These are phyloP conservation scores for Microstroma glucosiphilum DNA, from an alignment of 1,284 basidiomycete species.

Conservation along the genomic window DNA sequence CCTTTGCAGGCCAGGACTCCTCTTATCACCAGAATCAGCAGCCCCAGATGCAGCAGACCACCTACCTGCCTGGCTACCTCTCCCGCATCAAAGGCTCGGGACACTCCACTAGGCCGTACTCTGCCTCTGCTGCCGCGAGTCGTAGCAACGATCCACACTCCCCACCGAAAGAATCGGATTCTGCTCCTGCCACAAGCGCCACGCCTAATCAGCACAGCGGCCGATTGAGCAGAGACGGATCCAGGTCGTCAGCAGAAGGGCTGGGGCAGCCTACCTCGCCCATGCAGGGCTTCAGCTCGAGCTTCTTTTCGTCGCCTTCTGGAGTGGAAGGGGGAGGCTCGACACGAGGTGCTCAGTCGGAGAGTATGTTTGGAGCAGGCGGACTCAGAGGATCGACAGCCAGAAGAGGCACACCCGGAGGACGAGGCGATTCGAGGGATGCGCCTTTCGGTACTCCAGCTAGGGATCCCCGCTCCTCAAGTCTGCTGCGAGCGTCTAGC, in stretches of 20 bases:
- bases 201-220: neutral
- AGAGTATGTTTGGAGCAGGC: neutral
- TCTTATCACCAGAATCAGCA: conserved; percentile 3
- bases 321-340: neutral
- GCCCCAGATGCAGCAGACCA: neutral
- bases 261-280: neutral
- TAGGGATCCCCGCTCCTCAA: neutral
- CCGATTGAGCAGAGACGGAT: neutral
- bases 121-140: neutral
- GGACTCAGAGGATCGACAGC: neutral
- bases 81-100: neutral
- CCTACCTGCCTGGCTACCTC: conserved; percentile 7
- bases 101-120: neutral
- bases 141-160: neutral
- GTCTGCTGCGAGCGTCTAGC: conserved; percentile 3
- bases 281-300: neutral
- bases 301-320: conserved; percentile 5
- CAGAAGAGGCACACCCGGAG: neutral
- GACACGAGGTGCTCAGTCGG: neutral
- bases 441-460: neutral
- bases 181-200: neutral
- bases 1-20: neutral
- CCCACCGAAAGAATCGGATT: neutral
- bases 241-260: neutral
- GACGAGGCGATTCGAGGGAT: neutral